Conservation (phyloP, 371 early-diverging fungal species). For the Mucor circinelloides region DNA sequence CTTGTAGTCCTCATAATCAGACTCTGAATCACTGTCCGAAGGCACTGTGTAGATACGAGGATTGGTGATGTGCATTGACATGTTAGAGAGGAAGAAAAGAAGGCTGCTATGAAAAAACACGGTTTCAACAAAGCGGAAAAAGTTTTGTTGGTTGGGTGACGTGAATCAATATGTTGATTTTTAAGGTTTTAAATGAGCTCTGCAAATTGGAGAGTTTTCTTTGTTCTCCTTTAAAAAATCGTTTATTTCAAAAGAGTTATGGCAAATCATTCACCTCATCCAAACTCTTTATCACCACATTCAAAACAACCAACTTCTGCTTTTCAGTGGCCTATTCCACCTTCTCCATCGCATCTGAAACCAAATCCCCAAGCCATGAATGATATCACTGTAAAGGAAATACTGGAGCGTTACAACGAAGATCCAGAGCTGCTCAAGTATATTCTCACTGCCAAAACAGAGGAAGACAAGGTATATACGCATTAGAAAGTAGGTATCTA, state of each 20-base stretch:
- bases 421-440: constrained; percentile 44
- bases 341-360: constrained; percentile 18
- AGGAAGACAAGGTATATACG: constrained; percentile 51
- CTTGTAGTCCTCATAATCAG: background rate
- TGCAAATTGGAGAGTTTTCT: background rate
- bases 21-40: background rate
- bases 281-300: constrained; percentile 21
- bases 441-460: constrained; percentile 46
- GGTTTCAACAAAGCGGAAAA: background rate
- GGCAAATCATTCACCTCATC: constrained; percentile 25
- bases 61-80: background rate
- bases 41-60: background rate
- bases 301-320: constrained; percentile 27
- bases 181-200: background rate
- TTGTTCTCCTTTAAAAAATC: background rate
- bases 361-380: background rate
- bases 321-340: constrained; percentile 42
- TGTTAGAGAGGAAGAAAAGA: background rate
- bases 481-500: background rate
- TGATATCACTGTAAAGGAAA: constrained; percentile 44
- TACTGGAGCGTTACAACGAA: constrained; percentile 39
- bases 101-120: no score
- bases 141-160: constrained; percentile 3
- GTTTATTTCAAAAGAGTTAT: background rate
- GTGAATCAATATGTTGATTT: background rate